Base-by-base conservation (phyloP, 2,329 filamentous ascomycete species). In the Chaetomium olivaceum region DNA sequence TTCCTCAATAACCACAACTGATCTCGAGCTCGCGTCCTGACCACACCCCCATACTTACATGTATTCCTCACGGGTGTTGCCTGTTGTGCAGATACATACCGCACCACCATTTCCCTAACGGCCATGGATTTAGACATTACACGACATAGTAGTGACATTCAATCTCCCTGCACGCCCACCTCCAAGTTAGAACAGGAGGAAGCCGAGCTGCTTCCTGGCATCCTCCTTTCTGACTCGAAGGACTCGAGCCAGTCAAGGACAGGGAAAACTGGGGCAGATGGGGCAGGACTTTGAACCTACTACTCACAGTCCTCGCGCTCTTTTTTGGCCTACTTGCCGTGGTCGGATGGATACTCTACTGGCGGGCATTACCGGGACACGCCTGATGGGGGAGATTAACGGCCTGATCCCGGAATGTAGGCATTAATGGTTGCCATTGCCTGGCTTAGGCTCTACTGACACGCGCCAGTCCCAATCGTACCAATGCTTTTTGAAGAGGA, bases 391-490 rank as follows among this genome's bases (percentile, higher is more conserved):
- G 1, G 67, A 68, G 23, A 12, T 68, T 23, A 64, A 64, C n/a
- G 64, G 58, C 6, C 23, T 68, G 21, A 55, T 68, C 1, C 64
- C 64, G 0, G 58, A 68, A 39, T 64, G 64, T 64, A 23, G 43
- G 56, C 6, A 16, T 23, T 3, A 43, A 8, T 5, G 2, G 46
- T n/a, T 21, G 14, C 16, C 5, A 6, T 7, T 2, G n/a, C 12
- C 27, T 8, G 19, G 29, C 27, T 52, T 51, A 8, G 19, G n/a
- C 6, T 4, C 19, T 23, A 25, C 58, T 62, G 25, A 23, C 54
- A 27, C 9, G n/a, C 6, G 21, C 2, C 12, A 54, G 61, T 68
- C 3, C 25, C 48, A 0, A 39, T 66, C 27, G 21, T 57, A 5
- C 58, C 58, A 1, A 50, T 66, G 0, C 14, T 48, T 2, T 68